Evolutionary conservation across 176 grass and related monocot species (phyloP), one percentile per base, ranked within the genome.

Genomic region (Melocanna baccifera): DNA sequence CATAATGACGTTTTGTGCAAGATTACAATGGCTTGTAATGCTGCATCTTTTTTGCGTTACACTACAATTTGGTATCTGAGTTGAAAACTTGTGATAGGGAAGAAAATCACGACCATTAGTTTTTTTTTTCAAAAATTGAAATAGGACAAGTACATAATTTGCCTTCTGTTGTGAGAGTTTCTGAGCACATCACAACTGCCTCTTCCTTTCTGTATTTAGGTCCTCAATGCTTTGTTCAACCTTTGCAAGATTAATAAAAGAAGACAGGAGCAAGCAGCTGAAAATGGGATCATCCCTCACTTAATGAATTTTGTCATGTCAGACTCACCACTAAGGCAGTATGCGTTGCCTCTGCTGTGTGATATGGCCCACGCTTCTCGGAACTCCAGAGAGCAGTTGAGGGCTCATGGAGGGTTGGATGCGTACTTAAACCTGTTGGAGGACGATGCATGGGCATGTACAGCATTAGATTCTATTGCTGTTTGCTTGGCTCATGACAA

Each of bases 321-420:
- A 29, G 96, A 94, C 78, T 99, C 96, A 76, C 96, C 93, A 12
- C 84, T 99, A 37, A 94, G 92, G 83, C 93, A 94, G 66, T 99
- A 86, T 92, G 96, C 96, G 46, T 69, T 99, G 83, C 96, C 96
- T 64, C 63, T 99, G 23, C 84, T 99, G 81, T 99, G 96, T 29
- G 96, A 99, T 89, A 99, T 99, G 96, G 96, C 96, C 3, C 96
- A 99, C 30, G 96, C 96, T 80, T 99, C 96, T 85, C 89, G 96
- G 72, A 96, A 99, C 81, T 94, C 93, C 19, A 91, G 96, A 75
- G 96, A 99, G 77, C 96, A 99, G 81, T 77, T 99, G 77, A 91
- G 96, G 77, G 91, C 89, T 70, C 96, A 99, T 70, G 96, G 96
- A 87, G 96, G 96, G 48, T 84, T 99, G 61, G 91, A 94, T 81